Conservation (phyloP, 116 monocot genomes). For the Cymodocea nodosa region DNA sequence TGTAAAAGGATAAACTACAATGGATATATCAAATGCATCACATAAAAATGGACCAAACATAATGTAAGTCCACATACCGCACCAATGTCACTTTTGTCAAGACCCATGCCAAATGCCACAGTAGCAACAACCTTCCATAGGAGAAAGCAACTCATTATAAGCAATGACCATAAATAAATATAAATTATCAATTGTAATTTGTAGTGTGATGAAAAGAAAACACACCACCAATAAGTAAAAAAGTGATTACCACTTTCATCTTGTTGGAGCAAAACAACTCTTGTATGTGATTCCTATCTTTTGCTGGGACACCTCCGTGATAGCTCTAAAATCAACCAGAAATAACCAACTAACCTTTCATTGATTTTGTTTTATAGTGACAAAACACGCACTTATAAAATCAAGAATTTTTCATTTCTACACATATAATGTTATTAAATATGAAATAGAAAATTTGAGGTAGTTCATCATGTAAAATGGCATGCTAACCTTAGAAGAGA, state of each 20-base stretch:
- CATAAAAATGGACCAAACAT: neutral
- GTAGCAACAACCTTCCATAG: conserved; percentile 79
- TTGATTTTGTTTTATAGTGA: neutral
- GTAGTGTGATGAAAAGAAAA: neutral
- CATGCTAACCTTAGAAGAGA: conserved; percentile 65
- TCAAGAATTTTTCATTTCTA: too few species aligned
- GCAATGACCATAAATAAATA: neutral
- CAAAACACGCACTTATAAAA: neutral
- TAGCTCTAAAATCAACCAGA: conserved; percentile 47
- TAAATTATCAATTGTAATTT: neutral
- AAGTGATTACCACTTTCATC: conserved; percentile 66
- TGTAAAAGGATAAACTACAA: too few species aligned
- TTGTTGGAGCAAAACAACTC: conserved; percentile 81
- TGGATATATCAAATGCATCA: too few species aligned
- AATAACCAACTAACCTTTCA: neutral
- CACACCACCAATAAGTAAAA: too few species aligned
- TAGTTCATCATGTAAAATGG: neutral
- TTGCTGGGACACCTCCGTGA: conserved; percentile 69
- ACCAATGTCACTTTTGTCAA: conserved; percentile 90
- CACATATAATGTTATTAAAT: neutral
- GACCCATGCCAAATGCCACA: conserved; percentile 99
- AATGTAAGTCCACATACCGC: conserved; percentile 39
- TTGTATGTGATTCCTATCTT: conserved; percentile 47
- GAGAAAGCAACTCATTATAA: neutral
- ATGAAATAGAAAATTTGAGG: neutral